A percentile compares a stretch with the other conserved stretches of the same genome.
Evolutionary conservation across 208 protist genomes (phyloP).

Genomic region (Porcisia hertigi): DNA sequence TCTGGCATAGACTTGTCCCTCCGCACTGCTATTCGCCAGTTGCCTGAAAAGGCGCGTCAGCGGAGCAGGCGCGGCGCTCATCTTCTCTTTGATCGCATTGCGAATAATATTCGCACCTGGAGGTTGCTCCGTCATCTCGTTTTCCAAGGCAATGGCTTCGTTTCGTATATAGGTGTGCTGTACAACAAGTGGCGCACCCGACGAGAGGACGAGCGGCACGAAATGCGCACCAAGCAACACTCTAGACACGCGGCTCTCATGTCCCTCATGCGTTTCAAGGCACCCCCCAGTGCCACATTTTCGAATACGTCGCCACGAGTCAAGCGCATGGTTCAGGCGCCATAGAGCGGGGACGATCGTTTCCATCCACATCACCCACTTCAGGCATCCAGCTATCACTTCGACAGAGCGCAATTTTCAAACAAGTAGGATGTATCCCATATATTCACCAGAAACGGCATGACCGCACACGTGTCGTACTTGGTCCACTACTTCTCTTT

Average conservation of each 20-base stretch:
- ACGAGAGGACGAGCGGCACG: conserved; percentile 28
- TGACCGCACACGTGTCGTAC: neutral
- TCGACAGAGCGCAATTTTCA: conserved; percentile 32
- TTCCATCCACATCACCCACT: neutral
- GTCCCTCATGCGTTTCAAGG: conserved; percentile 23
- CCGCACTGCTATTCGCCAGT: conserved; percentile 37
- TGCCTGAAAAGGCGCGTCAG: conserved; percentile 38
- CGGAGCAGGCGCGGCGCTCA: conserved; percentile 30
- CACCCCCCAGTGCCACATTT: neutral
- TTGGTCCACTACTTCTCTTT: neutral
- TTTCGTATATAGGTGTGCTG: conserved; percentile 46
- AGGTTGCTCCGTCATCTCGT: conserved; percentile 34
- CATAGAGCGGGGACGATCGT: neutral
- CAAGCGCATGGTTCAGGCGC: no score
- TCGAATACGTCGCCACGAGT: neutral
- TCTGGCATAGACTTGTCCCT: conserved; percentile 31
- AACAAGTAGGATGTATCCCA: conserved; percentile 5
- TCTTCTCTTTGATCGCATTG: conserved; percentile 49
- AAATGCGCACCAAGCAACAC: conserved; percentile 5
- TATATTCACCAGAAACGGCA: neutral
- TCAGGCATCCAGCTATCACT: conserved; percentile 33
- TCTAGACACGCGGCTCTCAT: conserved; percentile 16
- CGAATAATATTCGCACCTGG: conserved; percentile 54
- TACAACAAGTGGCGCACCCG: conserved; percentile 51
- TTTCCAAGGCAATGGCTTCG: conserved; percentile 49